phyloP scores from a whole-genome alignment of 768 basidiomycete species.

The Mycena epipterygia region DNA sequence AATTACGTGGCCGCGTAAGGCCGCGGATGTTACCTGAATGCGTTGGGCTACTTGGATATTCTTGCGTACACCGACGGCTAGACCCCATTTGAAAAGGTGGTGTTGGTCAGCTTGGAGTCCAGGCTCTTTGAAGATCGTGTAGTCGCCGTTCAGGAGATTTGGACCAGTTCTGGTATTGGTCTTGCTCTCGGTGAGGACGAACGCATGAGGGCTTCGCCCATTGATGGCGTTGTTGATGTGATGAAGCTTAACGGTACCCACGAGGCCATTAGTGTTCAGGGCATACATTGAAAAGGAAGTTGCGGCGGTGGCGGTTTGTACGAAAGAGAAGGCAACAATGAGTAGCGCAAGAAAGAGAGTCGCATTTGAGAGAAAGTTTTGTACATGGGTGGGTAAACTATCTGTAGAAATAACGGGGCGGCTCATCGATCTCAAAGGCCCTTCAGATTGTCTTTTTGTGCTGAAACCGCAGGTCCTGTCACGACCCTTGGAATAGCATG shows the following conservation, averaged over 20 bases:
- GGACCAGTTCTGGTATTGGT: neutral
- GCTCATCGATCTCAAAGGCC: neutral
- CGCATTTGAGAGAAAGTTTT: neutral
- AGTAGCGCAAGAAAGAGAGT: neutral
- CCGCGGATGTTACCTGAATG: neutral
- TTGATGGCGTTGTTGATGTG: slow-evolving; percentile 6
- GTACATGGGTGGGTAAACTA: neutral
- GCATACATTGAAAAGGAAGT: neutral
- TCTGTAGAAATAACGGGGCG: neutral
- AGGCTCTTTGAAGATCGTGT: slow-evolving; percentile 12
- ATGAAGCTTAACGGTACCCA: neutral
- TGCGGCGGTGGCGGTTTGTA: neutral
- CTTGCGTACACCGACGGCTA: slow-evolving; percentile 16
- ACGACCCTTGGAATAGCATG: slow-evolving; percentile 14
- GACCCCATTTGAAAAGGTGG: slow-evolving; percentile 33
- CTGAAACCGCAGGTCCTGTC: slow-evolving; percentile 17
- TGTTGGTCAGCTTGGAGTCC: neutral
- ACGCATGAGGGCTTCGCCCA: neutral
- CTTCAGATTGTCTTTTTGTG: neutral
- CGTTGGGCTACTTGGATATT: slow-evolving; percentile 9
- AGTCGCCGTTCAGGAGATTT: slow-evolving; percentile 5
- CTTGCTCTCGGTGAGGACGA: slow-evolving; percentile 18
- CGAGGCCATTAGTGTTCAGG: slow-evolving; percentile 13
- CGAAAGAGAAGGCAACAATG: neutral
- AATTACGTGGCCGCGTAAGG: slow-evolving; percentile 37